A percentile compares a stretch with the other conserved stretches of the same genome.
These are phyloP conservation scores for Marchantia paleacea DNA, from an alignment of 225 moss, liverwort and hornwort species.

Conservation along the genomic window DNA sequence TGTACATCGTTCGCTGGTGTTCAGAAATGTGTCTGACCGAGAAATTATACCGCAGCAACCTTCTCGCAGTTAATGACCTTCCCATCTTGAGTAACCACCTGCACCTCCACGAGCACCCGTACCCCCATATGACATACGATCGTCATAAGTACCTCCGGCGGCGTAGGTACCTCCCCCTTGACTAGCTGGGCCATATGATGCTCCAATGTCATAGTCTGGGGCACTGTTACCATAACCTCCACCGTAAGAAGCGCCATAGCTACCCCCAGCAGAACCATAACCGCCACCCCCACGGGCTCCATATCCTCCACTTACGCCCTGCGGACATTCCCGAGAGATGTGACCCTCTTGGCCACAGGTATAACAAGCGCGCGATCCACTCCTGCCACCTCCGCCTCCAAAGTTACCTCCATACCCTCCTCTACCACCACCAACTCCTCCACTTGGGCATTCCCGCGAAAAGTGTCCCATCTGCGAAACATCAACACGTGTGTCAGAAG, in stretches of 20 bases:
- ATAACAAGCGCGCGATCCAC: slow-evolving; percentile 64
- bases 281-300: slow-evolving; percentile 43
- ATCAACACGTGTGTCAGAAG: neutral
- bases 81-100: slow-evolving; percentile 17
- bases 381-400: slow-evolving; percentile 52
- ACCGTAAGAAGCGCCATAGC: slow-evolving; percentile 34
- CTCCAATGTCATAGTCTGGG: slow-evolving; percentile 54
- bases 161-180: slow-evolving; percentile 69
- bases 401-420: slow-evolving; percentile 60
- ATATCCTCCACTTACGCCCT: slow-evolving; percentile 49
- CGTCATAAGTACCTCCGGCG: slow-evolving; percentile 65
- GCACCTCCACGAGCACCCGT: slow-evolving; percentile 18
- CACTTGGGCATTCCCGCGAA: slow-evolving; percentile 74
- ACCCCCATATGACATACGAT: slow-evolving; percentile 28
- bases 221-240: slow-evolving; percentile 38
- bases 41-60: slow-evolving; percentile 4
- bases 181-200: slow-evolving; percentile 49
- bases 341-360: slow-evolving; percentile 93
- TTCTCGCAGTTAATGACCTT: slow-evolving; percentile 17
- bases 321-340: slow-evolving; percentile 84
- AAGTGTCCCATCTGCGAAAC: slow-evolving; percentile 71
- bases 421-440: slow-evolving; percentile 51
- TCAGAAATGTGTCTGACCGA: slow-evolving; percentile 20
- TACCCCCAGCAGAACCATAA: slow-evolving; percentile 55
- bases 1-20: slow-evolving; percentile 23